phyloP scores from a whole-genome alignment of 2,329 filamentous ascomycete genomes.

The Verticillium isaacii region DNA sequence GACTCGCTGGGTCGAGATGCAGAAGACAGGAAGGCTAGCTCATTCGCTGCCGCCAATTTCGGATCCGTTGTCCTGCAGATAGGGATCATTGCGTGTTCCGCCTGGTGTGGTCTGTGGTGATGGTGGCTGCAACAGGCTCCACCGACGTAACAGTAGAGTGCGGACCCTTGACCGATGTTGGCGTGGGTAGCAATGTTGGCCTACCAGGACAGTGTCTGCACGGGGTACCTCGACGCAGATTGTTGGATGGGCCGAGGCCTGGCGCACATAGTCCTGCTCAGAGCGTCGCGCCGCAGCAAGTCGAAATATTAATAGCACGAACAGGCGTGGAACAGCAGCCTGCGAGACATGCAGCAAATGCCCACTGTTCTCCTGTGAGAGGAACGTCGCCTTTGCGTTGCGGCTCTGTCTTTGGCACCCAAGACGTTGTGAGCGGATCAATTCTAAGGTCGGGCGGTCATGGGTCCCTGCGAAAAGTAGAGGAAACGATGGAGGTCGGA shows the following conservation, averaged over 20 bases:
- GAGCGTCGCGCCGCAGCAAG: background rate
- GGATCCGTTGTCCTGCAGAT: constrained; percentile 12
- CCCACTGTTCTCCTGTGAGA: background rate
- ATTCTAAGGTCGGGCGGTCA: background rate
- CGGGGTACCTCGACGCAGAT: background rate
- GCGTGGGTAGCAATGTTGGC: background rate
- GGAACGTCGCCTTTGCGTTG: background rate
- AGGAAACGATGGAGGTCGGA: background rate
- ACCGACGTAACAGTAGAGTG: constrained; percentile 13
- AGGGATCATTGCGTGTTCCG: constrained; percentile 9
- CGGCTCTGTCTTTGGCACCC: background rate
- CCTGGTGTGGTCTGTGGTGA: background rate
- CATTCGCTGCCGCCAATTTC: constrained; percentile 8
- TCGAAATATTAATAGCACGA: background rate
- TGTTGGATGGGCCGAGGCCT: background rate
- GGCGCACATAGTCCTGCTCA: background rate
- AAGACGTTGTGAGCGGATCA: background rate
- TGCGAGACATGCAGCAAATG: background rate
- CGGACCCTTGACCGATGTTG: background rate
- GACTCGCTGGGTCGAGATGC: constrained; percentile 8
- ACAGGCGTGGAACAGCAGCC: background rate
- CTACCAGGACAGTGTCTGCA: constrained; percentile 4
- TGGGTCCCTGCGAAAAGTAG: background rate
- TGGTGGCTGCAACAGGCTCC: constrained; percentile 6
- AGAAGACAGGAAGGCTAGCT: background rate